Base-by-base conservation (phyloP, 352 stramenopile genomes). In the Phytophthora ramorum region DNA sequence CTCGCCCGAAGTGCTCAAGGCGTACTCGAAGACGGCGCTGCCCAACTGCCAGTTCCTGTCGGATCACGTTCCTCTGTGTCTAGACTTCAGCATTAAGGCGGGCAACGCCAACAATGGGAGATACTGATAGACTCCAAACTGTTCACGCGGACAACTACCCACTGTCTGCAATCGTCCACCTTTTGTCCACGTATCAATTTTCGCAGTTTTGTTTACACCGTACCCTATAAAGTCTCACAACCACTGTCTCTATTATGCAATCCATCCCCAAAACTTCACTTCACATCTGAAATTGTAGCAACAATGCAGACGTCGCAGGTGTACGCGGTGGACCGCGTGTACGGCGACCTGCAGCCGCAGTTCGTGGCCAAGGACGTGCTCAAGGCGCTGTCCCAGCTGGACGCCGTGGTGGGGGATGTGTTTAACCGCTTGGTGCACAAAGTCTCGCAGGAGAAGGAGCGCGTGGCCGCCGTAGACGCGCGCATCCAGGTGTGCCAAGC, bases 31-130 rank as follows among this genome's bases (percentile, higher is more conserved):
- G 61, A 96, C 96, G 37, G 92, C 92, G 50, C 79, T 99, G 69
- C 97, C 97, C 58, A 99, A 98, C 60, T 97, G 95, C 48, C 92
- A 98, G 79, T 99, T 95, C 67, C 90, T 89, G 38, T 98, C 93
- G 35, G 97, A 99, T 84, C 97, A 99, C 81, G 83, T 99, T 60
- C 96, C 97, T 82, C 69, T 99, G 46, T 93, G 84, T 74, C 67
- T 96, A 66, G 88, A 96, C 70, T 96, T 96, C 67, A 91, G 84
- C 69, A 87, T 96, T 75, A 96, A 91, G 73, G 78, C 79, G 24
- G 59, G 63, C 16, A 44, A 63, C 41, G 65, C 46, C 3, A 75
- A 70, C 53, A 84, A 81, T 70, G 75, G 75, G 16, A 81, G 69
- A 78, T 84, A 84, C 67, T 79, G 66, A 84, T 84, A 84, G 73